Evolutionary conservation across 805 yeast genomes (phyloP), one percentile per base, ranked within the genome.

Genomic region (Candida yuanshanica): DNA sequence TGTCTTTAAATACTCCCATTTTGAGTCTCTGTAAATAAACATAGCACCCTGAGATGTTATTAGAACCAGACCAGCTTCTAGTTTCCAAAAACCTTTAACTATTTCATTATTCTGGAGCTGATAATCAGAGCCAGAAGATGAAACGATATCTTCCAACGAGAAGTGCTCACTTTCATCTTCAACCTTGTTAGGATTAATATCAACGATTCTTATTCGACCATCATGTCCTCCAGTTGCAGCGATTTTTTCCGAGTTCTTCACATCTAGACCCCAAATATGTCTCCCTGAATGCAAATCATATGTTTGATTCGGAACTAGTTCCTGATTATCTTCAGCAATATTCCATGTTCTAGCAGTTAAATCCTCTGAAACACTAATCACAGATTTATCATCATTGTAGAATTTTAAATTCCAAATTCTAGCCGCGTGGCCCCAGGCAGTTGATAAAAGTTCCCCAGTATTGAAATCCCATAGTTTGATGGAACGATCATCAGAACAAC

Each of bases 401-500:
- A 87, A 86, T 37, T 69, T 70, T 35, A 91, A 65, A 33, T 75
- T 74, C 99, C 99, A 93, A 32, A 93, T 90, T 56, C 99, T 75
- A 0, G 98, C 91, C 1, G 84, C 81, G 58, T 93, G 99, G 12
- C 98, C 99, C 97, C 97, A 93, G 0, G 96, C 97, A 21, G 80
- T 75, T 1, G 91, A 83, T 31, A 84, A 50, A 25, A 79, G 62
- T 10, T 63, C 51, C 1, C 95, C 91, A 2, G 74, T 55, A 7
- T 53, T 53, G 46, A 82, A 64, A 51, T 77, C 77, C 81, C 89
- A 89, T 6, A 91, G 58, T 43, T 80, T 82, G 41, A 93, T 79
- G 0, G 96, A 85, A 46, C 99, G 71, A 57, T 91, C 99, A 60
- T 93, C 98, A 0, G 98, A 91, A 58, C 99, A 93, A 37, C 91